These are phyloP conservation scores for Trifolium repens DNA, from an alignment of 306 rosid genomes.

Conservation along the genomic window DNA sequence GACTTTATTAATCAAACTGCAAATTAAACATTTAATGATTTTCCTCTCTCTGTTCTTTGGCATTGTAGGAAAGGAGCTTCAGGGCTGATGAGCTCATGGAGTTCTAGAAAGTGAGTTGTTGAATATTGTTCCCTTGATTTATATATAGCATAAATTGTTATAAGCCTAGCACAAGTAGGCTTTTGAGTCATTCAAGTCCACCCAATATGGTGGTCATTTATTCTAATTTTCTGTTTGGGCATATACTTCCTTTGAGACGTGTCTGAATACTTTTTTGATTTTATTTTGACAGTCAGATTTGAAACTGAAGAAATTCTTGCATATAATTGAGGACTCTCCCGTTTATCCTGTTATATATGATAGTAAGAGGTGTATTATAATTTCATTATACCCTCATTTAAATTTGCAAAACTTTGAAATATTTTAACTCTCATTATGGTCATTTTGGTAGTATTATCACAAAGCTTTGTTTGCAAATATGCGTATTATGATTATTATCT, in stretches of 20 bases:
- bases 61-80: constrained; percentile 68
- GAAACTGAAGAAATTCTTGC: constrained; percentile 95
- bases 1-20: constrained; percentile 11
- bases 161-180: constrained; percentile 13
- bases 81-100: constrained; percentile 93
- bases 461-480: neutral
- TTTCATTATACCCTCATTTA: constrained; percentile 9
- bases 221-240: constrained; percentile 6
- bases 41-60: constrained; percentile 19
- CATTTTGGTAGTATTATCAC: neutral
- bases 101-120: constrained; percentile 80
- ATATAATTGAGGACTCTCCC: constrained; percentile 80
- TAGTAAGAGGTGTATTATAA: constrained; percentile 70
- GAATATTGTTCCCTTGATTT: constrained; percentile 24
- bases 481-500: neutral
- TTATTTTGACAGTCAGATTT: constrained; percentile 78
- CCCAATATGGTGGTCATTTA: constrained; percentile 20
- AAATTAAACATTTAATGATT: constrained; percentile 19
- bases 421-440: constrained; percentile 25
- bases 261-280: constrained; percentile 36
- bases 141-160: neutral
- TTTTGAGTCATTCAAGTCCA: constrained; percentile 1
- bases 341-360: constrained; percentile 88
- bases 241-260: constrained; percentile 12
- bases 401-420: constrained; percentile 29